These are phyloP conservation scores for Nakaseomyces glabratus DNA, from an alignment of 1,139 yeast genomes.

Conservation along the genomic window DNA sequence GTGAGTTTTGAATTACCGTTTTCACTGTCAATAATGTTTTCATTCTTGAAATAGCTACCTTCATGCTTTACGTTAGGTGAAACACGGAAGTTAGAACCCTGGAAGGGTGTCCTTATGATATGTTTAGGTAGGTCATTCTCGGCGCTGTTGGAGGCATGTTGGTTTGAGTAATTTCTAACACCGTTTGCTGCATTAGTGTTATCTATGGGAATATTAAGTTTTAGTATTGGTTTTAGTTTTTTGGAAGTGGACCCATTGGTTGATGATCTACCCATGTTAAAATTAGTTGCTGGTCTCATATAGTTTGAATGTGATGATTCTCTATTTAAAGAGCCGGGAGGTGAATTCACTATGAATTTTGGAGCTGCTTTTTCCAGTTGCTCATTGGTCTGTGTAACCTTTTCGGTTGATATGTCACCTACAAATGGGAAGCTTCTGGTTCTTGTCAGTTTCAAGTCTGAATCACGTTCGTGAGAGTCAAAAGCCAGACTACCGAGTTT, in stretches of 20 bases:
- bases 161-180: conserved; percentile 2
- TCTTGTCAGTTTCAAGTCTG: background rate
- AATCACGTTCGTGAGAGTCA: background rate
- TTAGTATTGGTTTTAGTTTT: conserved; percentile 1
- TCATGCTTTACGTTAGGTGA: background rate
- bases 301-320: conserved; percentile 2
- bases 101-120: conserved; percentile 5
- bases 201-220: conserved; percentile 2
- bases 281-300: background rate
- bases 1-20: background rate
- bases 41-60: background rate
- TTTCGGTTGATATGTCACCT: too few relatives aligned
- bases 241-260: background rate
- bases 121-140: conserved; percentile 1
- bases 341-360: background rate
- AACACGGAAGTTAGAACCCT: background rate
- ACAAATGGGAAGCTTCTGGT: background rate
- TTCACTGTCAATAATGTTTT: background rate
- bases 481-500: too few relatives aligned
- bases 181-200: conserved; percentile 2
- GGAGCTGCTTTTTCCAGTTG: background rate
- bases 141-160: conserved; percentile 1
- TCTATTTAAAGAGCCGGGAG: background rate
- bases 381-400: background rate
- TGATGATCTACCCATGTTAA: background rate